A percentile compares a stretch with the other conserved stretches of the same genome.
phyloP scores from a whole-genome alignment of 2,329 filamentous ascomycete species.

The Nemania abortiva region DNA sequence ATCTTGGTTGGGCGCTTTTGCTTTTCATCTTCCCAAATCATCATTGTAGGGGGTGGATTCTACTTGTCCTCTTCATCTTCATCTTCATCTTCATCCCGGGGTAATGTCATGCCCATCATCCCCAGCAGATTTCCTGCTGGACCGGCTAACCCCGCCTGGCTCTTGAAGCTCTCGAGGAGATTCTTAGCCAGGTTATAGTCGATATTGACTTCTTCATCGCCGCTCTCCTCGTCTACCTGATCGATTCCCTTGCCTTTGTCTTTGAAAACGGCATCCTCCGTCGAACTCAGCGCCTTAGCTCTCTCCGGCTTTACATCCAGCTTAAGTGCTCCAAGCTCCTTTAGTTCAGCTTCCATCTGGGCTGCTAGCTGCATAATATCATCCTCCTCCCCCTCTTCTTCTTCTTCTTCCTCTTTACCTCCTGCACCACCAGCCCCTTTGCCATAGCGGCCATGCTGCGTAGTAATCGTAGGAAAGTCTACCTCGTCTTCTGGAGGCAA shows the following conservation, averaged over 20 bases:
- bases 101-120: conserved; percentile 85
- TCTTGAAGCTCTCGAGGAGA: conserved; percentile 90
- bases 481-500: conserved; percentile 55
- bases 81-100: conserved; percentile 78
- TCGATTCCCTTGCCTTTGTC: conserved; percentile 42
- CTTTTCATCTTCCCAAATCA: background rate
- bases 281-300: conserved; percentile 49
- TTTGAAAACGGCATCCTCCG: conserved; percentile 40
- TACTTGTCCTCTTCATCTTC: conserved; percentile 47
- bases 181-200: conserved; percentile 93
- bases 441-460: conserved; percentile 24
- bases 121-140: conserved; percentile 89
- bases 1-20: background rate
- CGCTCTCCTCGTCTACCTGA: conserved; percentile 58
- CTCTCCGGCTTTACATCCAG: conserved; percentile 58
- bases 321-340: conserved; percentile 73
- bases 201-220: conserved; percentile 74
- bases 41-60: background rate
- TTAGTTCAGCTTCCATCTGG: conserved; percentile 80
- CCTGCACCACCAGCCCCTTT: background rate
- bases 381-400: conserved; percentile 60
- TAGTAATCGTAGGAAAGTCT: conserved; percentile 21
- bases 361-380: conserved; percentile 74
- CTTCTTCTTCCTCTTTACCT: conserved; percentile 43
- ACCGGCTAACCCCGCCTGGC: conserved; percentile 85